Base-by-base conservation (phyloP, 2,329 filamentous ascomycete species). In the Rosellinia necatrix region DNA sequence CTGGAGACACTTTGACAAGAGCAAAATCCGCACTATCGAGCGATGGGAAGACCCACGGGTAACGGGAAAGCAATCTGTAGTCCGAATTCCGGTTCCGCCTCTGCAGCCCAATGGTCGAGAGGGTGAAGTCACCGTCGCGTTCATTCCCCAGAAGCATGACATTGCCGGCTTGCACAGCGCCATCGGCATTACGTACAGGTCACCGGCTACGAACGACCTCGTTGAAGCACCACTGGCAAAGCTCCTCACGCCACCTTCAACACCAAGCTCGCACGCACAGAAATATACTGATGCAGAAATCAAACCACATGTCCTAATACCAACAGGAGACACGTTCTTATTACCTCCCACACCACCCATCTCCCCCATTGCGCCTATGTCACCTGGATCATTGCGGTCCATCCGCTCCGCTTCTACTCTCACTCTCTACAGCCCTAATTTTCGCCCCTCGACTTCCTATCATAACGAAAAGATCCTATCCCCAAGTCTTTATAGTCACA, bases 61-160 rank as follows among this genome's bases (percentile, higher is more conserved):
- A 12, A 69, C 69, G 2, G 70, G 68, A 3, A 72, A 65, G 46
- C 66, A 75, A 17, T 64, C 66, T 1, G 70, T 76, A 2, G 53
- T 74, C 7, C 72, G 78, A 2, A 69, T 90, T 7, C 72, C 78
- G 1, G 75, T 91, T 3, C 81, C 83, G 2, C 71, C 85, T 0
- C 70, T 80, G 21, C 73, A 78, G 2, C 71, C 78, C 0, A 76
- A 77, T 21, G 85, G 83, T 4, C 72, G 77, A 12, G 74, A 78
- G 7, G 88, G 88, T 15, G 86, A 91, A 72, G 78, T 90, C n/a
- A 90, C 87, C 0, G 77, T 91, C n/a, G 78, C 86, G 1, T 85
- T 85, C 68, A 80, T 91, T 25, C 75, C 81, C 0, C 82, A 86
- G 49, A 84, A 81, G 65, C 71, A 77, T 43, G 85, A 89, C 64